Base-by-base conservation (phyloP, 2,329 filamentous ascomycete genomes). In the Neobulgaria alba region DNA sequence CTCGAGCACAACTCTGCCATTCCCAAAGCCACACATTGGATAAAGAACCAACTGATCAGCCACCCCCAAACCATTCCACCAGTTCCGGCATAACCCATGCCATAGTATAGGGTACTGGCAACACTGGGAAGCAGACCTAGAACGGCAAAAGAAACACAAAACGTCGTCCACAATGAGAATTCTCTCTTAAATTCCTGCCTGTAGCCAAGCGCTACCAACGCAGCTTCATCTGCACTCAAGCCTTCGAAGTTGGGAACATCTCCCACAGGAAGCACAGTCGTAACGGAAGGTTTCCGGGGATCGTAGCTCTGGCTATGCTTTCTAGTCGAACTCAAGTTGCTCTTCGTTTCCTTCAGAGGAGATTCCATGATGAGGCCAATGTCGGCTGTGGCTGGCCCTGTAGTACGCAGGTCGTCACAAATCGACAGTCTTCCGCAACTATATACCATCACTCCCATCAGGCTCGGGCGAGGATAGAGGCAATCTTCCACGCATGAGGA, bases 51-150 rank as follows among this genome's bases (percentile, higher is more conserved):
- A 36, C 79, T 79, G 33, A 86, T 67, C 19, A 85, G 62, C 82
- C 82, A 87, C 4, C 82, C 82, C 82, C 82, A 86, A 2, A 78
- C 79, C 78, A 85, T 83, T 17, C 78, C 77, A 43, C 67, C 71
- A 0, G 70, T 74, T 3, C 73, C 68, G 16, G 69, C 69, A 57
- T 75, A 75, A 29, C 72, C 71, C 67, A 78, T 75, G 49, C 81
- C 81, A 68, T 85, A 86, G 55, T 72, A 80, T 48, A 87, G 61
- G 0, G 82, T 86, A 48, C 73, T 79, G 1, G 81, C 82, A 53
- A 86, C 84, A 46, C 76, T 82, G 0, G 82, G 82, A 36, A 86
- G 61, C 34, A 86, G 59, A 1, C 82, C 82, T 41, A 86, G 64
- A 9, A 86, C 80, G 5, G 82, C 80, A 58, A 86, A 86, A 40